Evolutionary conservation across 352 stramenopile genomes (phyloP).

Genomic region (Phytophthora sp.): DNA sequence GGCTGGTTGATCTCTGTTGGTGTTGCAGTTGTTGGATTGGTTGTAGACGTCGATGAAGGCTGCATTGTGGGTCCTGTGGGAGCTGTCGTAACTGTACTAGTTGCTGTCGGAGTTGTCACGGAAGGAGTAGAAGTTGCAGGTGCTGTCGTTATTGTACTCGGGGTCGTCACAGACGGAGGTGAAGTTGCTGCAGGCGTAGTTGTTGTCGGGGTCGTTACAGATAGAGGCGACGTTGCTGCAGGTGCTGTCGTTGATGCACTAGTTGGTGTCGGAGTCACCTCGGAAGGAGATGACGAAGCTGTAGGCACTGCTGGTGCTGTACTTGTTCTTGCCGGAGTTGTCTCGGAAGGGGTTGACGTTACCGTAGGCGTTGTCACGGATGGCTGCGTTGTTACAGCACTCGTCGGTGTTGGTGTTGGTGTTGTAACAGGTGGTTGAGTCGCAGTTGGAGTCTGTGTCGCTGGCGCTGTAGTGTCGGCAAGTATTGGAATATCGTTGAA

Average conservation of each 20-base stretch:
- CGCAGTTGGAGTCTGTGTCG: neutral
- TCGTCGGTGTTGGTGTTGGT: neutral
- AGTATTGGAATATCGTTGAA: slow-evolving; percentile 16
- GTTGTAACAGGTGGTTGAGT: slow-evolving; percentile 7
- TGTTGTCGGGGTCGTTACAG: neutral
- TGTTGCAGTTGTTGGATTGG: neutral
- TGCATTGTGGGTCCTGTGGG: no score
- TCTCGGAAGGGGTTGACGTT: neutral
- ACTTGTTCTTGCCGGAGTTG: neutral
- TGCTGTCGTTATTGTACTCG: no score
- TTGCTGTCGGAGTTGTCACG: neutral
- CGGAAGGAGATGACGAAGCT: no score
- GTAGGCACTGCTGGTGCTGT: neutral
- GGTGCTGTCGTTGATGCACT: neutral
- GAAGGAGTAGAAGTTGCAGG: neutral
- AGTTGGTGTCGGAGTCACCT: no score
- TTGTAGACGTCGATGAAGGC: no score
- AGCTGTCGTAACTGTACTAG: neutral
- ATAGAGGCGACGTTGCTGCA: no score
- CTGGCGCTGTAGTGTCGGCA: slow-evolving; percentile 6
- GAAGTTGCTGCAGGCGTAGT: neutral
- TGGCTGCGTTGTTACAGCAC: neutral
- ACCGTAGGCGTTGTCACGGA: neutral
- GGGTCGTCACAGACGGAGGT: no score
- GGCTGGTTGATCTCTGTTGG: no score